Conservation (phyloP, 2,329 filamentous ascomycete genomes). For the Curvularia eragrostidis region DNA sequence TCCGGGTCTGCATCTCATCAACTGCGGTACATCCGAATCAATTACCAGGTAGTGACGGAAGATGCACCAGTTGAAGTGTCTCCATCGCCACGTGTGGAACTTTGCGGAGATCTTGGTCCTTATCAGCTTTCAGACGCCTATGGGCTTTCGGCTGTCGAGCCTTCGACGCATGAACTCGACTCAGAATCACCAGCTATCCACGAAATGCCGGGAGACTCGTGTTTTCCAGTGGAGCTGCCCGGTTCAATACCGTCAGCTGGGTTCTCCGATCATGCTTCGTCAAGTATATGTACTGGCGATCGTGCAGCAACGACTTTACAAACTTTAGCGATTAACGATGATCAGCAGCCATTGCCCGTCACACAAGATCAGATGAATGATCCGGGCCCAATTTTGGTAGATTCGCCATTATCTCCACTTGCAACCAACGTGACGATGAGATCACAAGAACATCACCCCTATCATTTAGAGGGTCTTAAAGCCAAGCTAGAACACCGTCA, state of each 20-base stretch:
- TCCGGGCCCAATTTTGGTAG: slow-evolving; percentile 52
- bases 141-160: slow-evolving; percentile 35
- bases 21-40: slow-evolving; percentile 62
- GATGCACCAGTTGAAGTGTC: slow-evolving; percentile 37
- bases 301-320: neutral
- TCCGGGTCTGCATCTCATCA: slow-evolving; percentile 55
- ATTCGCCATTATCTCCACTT: slow-evolving; percentile 22
- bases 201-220: slow-evolving; percentile 40
- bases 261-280: neutral
- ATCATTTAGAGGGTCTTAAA: slow-evolving; percentile 40
- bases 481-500: slow-evolving; percentile 43
- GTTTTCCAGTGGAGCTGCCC: slow-evolving; percentile 34
- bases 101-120: slow-evolving; percentile 30
- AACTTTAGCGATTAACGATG: slow-evolving; percentile 34
- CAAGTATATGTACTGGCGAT: neutral
- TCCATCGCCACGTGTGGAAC: slow-evolving; percentile 34
- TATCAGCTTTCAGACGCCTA: slow-evolving; percentile 31
- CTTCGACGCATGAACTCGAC: slow-evolving; percentile 32
- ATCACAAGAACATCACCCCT: slow-evolving; percentile 32
- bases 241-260: slow-evolving; percentile 19
- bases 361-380: slow-evolving; percentile 55
- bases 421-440: slow-evolving; percentile 5
- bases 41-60: slow-evolving; percentile 62
- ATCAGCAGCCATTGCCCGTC: slow-evolving; percentile 40
- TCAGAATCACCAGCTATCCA: slow-evolving; percentile 23